Conservation (phyloP, 176 grass and related monocot species). For the Oryza brachyantha region DNA sequence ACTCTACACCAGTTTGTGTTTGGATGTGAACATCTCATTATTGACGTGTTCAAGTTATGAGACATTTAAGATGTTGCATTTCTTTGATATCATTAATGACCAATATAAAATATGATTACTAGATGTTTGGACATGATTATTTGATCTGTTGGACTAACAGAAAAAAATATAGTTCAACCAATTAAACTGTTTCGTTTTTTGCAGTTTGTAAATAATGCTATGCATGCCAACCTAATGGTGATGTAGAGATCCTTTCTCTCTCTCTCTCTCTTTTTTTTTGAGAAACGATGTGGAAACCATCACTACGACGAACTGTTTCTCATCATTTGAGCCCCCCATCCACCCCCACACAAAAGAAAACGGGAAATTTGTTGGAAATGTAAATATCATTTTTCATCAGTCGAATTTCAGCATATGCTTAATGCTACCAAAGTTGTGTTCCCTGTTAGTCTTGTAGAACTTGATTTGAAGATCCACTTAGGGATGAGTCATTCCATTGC, state of each 20-base stretch:
- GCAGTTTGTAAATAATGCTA: too few species aligned
- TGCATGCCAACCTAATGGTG: not conserved
- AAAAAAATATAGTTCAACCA: too few species aligned
- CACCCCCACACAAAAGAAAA: too few species aligned
- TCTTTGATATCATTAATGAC: slow-evolving; percentile 9
- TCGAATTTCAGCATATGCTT: not conserved
- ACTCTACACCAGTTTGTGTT: not conserved
- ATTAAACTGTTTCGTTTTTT: too few species aligned
- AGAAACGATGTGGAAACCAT: not conserved
- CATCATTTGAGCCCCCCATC: too few species aligned
- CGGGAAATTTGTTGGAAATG: not conserved
- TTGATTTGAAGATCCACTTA: too few species aligned
- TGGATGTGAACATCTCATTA: not conserved
- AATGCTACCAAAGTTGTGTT: not conserved
- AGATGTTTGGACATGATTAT: not conserved
- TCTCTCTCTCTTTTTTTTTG: too few species aligned
- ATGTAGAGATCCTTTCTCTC: not conserved
- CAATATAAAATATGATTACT: not conserved
- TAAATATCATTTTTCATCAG: not conserved
- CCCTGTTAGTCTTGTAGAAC: too few species aligned
- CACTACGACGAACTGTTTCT: not conserved
- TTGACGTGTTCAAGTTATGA: not conserved
- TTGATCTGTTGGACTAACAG: not conserved
- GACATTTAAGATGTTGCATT: not conserved
- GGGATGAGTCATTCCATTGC: not conserved